phyloP scores from a whole-genome alignment of 2,329 filamentous ascomycete species.

The Aspergillus alliaceus region DNA sequence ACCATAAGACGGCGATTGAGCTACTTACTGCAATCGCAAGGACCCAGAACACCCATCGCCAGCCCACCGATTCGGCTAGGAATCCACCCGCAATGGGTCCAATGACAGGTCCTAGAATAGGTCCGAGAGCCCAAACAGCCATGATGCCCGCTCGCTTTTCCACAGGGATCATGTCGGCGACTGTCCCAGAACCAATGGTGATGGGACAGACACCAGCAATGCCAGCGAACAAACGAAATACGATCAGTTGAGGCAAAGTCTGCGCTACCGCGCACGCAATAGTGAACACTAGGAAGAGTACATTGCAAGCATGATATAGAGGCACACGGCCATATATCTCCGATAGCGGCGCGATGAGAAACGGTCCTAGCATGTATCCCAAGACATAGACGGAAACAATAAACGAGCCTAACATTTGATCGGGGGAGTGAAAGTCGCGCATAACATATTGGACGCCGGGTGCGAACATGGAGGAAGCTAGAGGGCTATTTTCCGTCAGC shows the following conservation, averaged over 20 bases:
- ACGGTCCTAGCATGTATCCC: conserved; percentile 58
- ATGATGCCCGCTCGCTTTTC: conserved; percentile 61
- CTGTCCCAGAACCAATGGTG: conserved; percentile 65
- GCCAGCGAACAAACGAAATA: conserved; percentile 64
- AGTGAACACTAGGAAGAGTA: conserved; percentile 62
- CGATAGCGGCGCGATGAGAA: conserved; percentile 58
- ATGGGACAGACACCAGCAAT: conserved; percentile 62
- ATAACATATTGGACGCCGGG: conserved; percentile 31
- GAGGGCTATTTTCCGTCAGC: conserved; percentile 12
- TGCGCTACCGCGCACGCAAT: conserved; percentile 65
- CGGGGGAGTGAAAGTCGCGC: conserved; percentile 12
- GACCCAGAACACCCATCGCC: conserved; percentile 44
- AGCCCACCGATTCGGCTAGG: conserved; percentile 34
- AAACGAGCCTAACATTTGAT: conserved; percentile 18
- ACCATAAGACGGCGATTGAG: too few relatives aligned
- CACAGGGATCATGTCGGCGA: conserved; percentile 63
- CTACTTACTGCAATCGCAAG: conserved; percentile 34
- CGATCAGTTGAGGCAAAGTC: conserved; percentile 54
- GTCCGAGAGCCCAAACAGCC: conserved; percentile 49
- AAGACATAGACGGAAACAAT: conserved; percentile 61
- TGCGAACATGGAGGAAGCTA: conserved; percentile 34
- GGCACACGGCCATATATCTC: conserved; percentile 65
- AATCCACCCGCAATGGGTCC: conserved; percentile 39
- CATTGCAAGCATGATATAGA: conserved; percentile 58
- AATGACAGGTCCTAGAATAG: conserved; percentile 42